Base-by-base conservation (phyloP, 306 rosid species). In the Oxytropis ochrocephala region DNA sequence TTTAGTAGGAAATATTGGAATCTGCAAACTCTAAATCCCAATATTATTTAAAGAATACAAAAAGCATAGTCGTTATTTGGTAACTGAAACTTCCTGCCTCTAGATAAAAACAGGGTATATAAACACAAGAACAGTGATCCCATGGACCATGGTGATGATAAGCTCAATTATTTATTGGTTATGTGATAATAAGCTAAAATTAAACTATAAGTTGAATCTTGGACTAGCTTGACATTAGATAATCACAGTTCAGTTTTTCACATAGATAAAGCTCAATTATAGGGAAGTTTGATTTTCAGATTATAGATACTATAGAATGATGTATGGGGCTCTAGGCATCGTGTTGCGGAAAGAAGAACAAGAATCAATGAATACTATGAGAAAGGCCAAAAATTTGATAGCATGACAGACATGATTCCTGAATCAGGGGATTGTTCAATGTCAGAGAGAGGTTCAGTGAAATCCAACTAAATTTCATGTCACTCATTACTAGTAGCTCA, bases 351-450 rank as follows among this genome's bases (percentile, higher is more conserved):
- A 78, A 75, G 57, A 73, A 41, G 49, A 57, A 55, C 7, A 72
- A 49, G 2, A 24, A 24, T 24, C 29, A 24, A 24, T 24, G 3
- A 24, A 24, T 24, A n/a, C 5, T 8, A 41, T 19, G 52, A 76
- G 73, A 62, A 33, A 65, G 53, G 58, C 6, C 49, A 74, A 12
- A 74, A 48, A 33, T 58, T 81, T 81, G 85, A 74, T 77, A 72
- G 54, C 61, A 72, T 65, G 71, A 79, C 68, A 72, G 59, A 77
- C 84, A 80, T 69, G 35, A 65, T 58, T 62, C 87, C 64, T 60
- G 11, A 61, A 86, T 80, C 75, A 69, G 65, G 56, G 82, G 56
- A 30, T 64, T 75, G 17, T 64, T 51, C 43, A 44, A 50, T 61
- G 69, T 41, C 48, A 68, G 11, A 13, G 6, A 4, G 17, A 51